Conservation (phyloP, 2,329 filamentous ascomycete genomes). For the Cadophora luteo-olivacea region DNA sequence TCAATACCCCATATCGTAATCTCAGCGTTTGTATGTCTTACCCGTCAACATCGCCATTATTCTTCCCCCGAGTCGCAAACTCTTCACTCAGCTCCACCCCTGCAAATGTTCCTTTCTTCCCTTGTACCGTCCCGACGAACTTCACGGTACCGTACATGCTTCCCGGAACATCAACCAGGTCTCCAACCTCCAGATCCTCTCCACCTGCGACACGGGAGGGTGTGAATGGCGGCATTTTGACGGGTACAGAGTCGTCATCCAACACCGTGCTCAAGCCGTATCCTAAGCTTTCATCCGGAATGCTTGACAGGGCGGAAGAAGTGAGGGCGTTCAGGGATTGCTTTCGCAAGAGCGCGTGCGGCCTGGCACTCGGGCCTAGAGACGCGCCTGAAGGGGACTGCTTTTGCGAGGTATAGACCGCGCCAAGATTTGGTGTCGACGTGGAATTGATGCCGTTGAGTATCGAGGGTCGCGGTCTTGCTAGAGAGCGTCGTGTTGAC, state of each 20-base stretch:
- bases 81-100: slow-evolving; percentile 88
- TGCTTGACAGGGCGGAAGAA: slow-evolving; percentile 64
- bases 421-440: slow-evolving; percentile 65
- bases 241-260: slow-evolving; percentile 48
- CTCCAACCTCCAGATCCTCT: slow-evolving; percentile 73
- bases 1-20: slow-evolving; percentile 33
- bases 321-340: slow-evolving; percentile 74
- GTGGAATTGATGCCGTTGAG: slow-evolving; percentile 52
- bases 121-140: slow-evolving; percentile 85
- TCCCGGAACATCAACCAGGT: slow-evolving; percentile 88
- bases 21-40: slow-evolving; percentile 53
- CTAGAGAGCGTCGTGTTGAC: slow-evolving; percentile 43
- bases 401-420: slow-evolving; percentile 35
- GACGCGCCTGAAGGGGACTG: slow-evolving; percentile 20
- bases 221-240: slow-evolving; percentile 60
- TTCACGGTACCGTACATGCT: slow-evolving; percentile 90
- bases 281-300: slow-evolving; percentile 70
- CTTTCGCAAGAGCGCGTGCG: slow-evolving; percentile 66
- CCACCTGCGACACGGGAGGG: slow-evolving; percentile 57
- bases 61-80: slow-evolving; percentile 86
- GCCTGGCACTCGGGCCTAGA: slow-evolving; percentile 16
- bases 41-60: slow-evolving; percentile 96
- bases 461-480: slow-evolving; percentile 43
- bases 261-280: slow-evolving; percentile 66
- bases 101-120: slow-evolving; percentile 90